phyloP scores from a whole-genome alignment of 1,139 yeast species.

The Taiozyma sp. region DNA sequence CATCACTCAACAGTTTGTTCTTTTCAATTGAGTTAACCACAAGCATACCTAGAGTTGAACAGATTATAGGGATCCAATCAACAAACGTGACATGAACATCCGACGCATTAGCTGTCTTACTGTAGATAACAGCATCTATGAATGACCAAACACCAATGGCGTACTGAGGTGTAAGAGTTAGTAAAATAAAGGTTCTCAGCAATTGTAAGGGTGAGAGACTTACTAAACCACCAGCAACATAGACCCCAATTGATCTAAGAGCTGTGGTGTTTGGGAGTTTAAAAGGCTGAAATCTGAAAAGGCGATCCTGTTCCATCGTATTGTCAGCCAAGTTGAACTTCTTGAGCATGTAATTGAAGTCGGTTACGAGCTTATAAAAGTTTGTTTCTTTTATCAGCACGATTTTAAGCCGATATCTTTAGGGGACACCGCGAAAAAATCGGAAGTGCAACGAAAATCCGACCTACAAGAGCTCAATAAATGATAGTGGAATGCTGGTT shows the following conservation, averaged over 20 bases:
- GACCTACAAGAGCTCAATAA: neutral
- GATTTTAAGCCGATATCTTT: neutral
- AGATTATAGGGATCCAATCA: slow-evolving; percentile 93
- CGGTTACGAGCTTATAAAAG: neutral
- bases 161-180: slow-evolving; percentile 30
- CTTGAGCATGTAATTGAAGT: neutral
- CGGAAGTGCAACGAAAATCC: neutral
- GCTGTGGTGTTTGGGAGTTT: slow-evolving; percentile 64
- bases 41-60: slow-evolving; percentile 86
- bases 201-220: slow-evolving; percentile 5
- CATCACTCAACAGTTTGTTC: slow-evolving; percentile 59
- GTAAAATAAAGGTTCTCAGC: slow-evolving; percentile 14
- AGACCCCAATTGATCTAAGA: slow-evolving; percentile 70
- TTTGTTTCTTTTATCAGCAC: neutral
- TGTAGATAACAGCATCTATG: slow-evolving; percentile 82
- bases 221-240: slow-evolving; percentile 58
- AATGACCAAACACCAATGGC: slow-evolving; percentile 89
- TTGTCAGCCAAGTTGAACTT: neutral
- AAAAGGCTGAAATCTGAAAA: slow-evolving; percentile 52
- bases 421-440: neutral
- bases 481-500: neutral
- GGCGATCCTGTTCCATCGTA: slow-evolving; percentile 25
- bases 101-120: slow-evolving; percentile 81
- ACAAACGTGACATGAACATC: slow-evolving; percentile 81
- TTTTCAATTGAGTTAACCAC: slow-evolving; percentile 91